Conservation (phyloP, 2,329 filamentous ascomycete genomes). For the Hypoxylon sp. region DNA sequence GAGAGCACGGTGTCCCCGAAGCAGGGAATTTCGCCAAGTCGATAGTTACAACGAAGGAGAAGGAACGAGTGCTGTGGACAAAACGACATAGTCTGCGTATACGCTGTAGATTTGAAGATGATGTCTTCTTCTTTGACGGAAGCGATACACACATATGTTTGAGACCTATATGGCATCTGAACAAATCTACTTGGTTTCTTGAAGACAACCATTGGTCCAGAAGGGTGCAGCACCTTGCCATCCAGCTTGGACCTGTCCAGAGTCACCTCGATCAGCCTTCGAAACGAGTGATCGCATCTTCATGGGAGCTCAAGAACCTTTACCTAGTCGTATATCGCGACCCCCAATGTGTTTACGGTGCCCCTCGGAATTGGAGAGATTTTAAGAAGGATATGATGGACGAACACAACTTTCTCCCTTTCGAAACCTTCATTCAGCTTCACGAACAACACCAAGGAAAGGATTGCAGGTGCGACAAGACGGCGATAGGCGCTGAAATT, state of each 20-base stretch:
- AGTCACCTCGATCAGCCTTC: neutral
- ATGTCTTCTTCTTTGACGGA: conserved; percentile 6
- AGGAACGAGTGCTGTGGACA: neutral
- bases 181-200: neutral
- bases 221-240: neutral
- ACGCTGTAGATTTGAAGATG: neutral
- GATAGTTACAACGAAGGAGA: neutral
- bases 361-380: conserved; percentile 4
- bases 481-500: neutral
- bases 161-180: neutral
- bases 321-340: conserved; percentile 11
- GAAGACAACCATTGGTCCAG: conserved; percentile 4
- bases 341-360: conserved; percentile 1
- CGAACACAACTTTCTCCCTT: conserved; percentile 12
- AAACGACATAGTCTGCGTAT: neutral
- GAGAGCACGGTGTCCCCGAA: neutral
- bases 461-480: neutral
- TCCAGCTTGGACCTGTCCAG: conserved; percentile 2
- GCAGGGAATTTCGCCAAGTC: neutral
- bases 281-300: neutral
- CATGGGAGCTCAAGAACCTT: conserved; percentile 1
- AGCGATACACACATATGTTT: neutral
- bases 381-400: conserved; percentile 8
- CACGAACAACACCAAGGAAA: neutral
- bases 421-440: neutral